Conservation (phyloP, 176 grass and related monocot genomes). For the Bromus sterilis region DNA sequence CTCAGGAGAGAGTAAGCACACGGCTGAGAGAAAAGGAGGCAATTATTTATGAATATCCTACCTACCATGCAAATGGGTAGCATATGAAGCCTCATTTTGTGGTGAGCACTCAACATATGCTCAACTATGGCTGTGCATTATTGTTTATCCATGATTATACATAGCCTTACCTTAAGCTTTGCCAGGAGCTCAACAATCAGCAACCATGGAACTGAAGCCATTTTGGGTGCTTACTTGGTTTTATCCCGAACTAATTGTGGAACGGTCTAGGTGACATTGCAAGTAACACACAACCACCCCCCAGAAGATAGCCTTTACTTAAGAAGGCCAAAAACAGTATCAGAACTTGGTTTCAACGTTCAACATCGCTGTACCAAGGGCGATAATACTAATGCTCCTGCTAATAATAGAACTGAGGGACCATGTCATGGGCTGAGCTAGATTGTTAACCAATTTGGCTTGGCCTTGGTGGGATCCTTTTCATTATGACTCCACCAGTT, state of each 20-base stretch:
- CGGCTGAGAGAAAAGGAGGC: constrained; percentile 13
- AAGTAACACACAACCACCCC: neutral
- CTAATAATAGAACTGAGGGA: constrained; percentile 12
- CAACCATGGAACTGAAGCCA: neutral
- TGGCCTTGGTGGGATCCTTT: constrained; percentile 11
- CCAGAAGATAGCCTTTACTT: neutral
- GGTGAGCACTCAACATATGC: constrained; percentile 21
- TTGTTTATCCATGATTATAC: neutral
- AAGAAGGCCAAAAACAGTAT: neutral
- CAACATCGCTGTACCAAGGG: constrained; percentile 2
- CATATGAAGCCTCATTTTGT: constrained; percentile 19
- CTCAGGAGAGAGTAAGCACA: constrained; percentile 27
- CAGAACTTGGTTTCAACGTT: neutral
- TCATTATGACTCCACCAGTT: constrained; percentile 8
- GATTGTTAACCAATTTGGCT: constrained; percentile 18
- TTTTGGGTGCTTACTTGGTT: constrained; percentile 2
- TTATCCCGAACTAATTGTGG: neutral
- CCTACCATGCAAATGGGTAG: constrained; percentile 9
- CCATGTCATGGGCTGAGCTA: constrained; percentile 6
- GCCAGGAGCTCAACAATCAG: constrained; percentile 11
- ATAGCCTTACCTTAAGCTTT: neutral
- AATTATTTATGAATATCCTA: constrained; percentile 33
- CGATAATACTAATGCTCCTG: neutral
- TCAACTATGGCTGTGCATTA: constrained; percentile 10
- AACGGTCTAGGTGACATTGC: neutral